Evolutionary conservation across 2,329 filamentous ascomycete species (phyloP).

Genomic region (Penicillium sp.): DNA sequence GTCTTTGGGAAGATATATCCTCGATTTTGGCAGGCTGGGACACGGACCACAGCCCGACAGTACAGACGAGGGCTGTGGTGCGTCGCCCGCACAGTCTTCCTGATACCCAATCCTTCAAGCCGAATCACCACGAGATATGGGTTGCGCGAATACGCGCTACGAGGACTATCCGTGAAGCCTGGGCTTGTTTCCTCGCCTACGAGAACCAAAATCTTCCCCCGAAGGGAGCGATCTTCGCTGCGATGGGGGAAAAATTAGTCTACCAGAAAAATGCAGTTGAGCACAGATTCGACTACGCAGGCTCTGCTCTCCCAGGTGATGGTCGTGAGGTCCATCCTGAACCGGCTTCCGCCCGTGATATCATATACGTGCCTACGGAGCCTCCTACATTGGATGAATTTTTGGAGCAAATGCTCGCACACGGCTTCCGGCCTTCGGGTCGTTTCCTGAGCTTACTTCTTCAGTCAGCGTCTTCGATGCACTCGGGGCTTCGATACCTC

Average conservation of each 20-base stretch:
- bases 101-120: not conserved
- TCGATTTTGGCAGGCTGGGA: slow-evolving; percentile 63
- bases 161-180: slow-evolving; percentile 63
- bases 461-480: slow-evolving; percentile 41
- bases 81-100: slow-evolving; percentile 27
- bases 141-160: slow-evolving; percentile 60
- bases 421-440: slow-evolving; percentile 45
- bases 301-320: slow-evolving; percentile 55
- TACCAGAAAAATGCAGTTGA: slow-evolving; percentile 34
- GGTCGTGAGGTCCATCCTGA: slow-evolving; percentile 56
- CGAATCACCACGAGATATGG: slow-evolving; percentile 49
- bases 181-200: slow-evolving; percentile 63
- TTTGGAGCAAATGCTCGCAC: slow-evolving; percentile 51
- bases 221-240: slow-evolving; percentile 51
- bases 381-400: slow-evolving; percentile 56
- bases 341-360: slow-evolving; percentile 57
- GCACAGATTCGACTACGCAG: slow-evolving; percentile 22
- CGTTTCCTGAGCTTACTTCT: slow-evolving; percentile 54
- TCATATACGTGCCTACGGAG: slow-evolving; percentile 57
- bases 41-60: slow-evolving; percentile 62
- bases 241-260: slow-evolving; percentile 60
- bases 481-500: slow-evolving; percentile 47
- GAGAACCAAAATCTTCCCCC: slow-evolving; percentile 45
- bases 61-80: slow-evolving; percentile 58
- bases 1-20: slow-evolving; percentile 56